Evolutionary conservation across 164 flowering plant species (phyloP).

Genomic region (Annona squamosa): DNA sequence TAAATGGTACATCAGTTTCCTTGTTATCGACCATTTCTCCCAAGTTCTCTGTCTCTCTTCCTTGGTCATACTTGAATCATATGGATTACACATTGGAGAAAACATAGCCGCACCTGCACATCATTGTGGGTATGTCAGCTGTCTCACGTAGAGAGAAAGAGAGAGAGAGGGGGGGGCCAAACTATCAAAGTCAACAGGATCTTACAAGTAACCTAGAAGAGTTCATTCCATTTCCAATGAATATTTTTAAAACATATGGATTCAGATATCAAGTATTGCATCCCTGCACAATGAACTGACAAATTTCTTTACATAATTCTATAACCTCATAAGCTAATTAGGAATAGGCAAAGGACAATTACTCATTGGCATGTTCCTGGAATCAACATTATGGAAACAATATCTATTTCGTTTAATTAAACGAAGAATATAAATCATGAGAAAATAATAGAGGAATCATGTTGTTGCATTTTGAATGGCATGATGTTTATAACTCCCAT

Average conservation of each 20-base stretch:
- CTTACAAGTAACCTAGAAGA: neutral
- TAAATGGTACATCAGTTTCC: slow-evolving; percentile 56
- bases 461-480: no score
- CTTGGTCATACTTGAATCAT: slow-evolving; percentile 76
- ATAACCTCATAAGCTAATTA: no score
- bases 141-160: neutral
- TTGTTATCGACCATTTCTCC: slow-evolving; percentile 66
- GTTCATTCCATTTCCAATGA: neutral
- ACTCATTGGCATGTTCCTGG: no score
- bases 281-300: neutral
- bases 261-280: neutral
- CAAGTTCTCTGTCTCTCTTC: slow-evolving; percentile 66
- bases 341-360: no score
- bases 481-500: no score
- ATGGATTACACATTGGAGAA: slow-evolving; percentile 84
- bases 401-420: no score
- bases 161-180: neutral
- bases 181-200: neutral
- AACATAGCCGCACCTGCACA: slow-evolving; percentile 80
- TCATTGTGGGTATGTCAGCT: neutral
- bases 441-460: no score
- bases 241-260: neutral
- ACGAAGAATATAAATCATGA: no score
- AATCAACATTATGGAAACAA: no score
- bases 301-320: no score